Conservation (phyloP, 495 filamentous ascomycete genomes). For the Haplographium delicatum region DNA sequence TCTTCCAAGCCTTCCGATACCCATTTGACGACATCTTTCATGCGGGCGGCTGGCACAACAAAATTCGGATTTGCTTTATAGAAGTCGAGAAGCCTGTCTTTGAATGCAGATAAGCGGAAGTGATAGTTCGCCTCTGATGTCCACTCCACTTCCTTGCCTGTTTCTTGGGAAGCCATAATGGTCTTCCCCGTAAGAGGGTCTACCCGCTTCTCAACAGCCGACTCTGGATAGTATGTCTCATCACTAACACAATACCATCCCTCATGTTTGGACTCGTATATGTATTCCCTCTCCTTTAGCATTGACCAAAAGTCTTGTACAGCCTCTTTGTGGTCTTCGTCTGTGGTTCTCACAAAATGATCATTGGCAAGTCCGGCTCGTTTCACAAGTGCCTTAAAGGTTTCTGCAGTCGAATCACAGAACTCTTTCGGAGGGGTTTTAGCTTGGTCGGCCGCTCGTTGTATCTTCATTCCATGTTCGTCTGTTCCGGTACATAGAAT, state of each 20-base stretch:
- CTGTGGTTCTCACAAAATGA: constrained; percentile 88
- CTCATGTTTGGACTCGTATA: constrained; percentile 81
- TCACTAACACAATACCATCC: constrained; percentile 97
- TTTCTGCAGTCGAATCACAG: constrained; percentile 56
- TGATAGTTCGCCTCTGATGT: constrained; percentile 92
- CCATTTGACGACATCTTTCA: constrained; percentile 61
- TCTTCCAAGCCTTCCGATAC: constrained; percentile 72
- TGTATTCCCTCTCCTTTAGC: constrained; percentile 67
- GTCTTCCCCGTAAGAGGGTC: constrained; percentile 78
- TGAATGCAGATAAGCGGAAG: constrained; percentile 81
- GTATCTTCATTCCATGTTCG: constrained; percentile 97
- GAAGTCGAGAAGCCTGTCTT: constrained; percentile 66
- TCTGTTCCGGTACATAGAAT: constrained; percentile 90
- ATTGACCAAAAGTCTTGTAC: constrained; percentile 89
- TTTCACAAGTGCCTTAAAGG: constrained; percentile 65
- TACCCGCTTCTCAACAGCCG: constrained; percentile 63
- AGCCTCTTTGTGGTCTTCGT: constrained; percentile 71
- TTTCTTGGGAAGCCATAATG: constrained; percentile 79
- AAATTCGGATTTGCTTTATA: constrained; percentile 69
- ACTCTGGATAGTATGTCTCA: constrained; percentile 88
- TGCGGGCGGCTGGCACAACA: constrained; percentile 60
- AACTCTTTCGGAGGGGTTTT: constrained; percentile 45
- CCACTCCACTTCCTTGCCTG: constrained; percentile 90
- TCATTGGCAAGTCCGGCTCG: constrained; percentile 65
- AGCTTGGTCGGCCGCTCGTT: constrained; percentile 69